A percentile compares a stretch with the other conserved stretches of the same genome.
These are phyloP conservation scores for Populus euphratica DNA, from an alignment of 345 rosid genomes.

Conservation along the genomic window DNA sequence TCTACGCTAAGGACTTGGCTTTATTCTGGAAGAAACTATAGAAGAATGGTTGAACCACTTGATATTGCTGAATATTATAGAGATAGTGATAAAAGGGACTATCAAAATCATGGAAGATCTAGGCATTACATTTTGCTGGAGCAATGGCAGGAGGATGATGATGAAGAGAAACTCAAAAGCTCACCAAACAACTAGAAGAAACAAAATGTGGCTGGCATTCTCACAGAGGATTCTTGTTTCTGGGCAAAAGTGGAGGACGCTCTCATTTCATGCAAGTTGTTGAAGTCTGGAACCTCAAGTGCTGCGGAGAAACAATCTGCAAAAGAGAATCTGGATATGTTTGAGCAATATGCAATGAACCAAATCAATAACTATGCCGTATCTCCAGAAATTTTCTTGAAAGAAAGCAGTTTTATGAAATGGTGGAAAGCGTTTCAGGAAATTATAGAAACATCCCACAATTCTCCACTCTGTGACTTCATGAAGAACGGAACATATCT, in stretches of 20 bases:
- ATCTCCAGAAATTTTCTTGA: slow-evolving; percentile 65
- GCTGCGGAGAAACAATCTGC: not conserved
- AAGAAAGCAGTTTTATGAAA: slow-evolving; percentile 54
- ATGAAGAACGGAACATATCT: slow-evolving; percentile 35
- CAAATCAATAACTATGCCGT: slow-evolving; percentile 37
- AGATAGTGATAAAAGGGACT: slow-evolving; percentile 21
- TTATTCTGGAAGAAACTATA: slow-evolving; percentile 44
- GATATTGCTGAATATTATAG: slow-evolving; percentile 61
- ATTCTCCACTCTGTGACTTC: slow-evolving; percentile 30
- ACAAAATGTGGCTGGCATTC: slow-evolving; percentile 18
- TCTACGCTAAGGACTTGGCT: slow-evolving; percentile 37
- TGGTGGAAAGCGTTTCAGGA: slow-evolving; percentile 57
- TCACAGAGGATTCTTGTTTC: slow-evolving; percentile 67
- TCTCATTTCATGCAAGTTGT: slow-evolving; percentile 17
- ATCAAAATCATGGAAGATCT: slow-evolving; percentile 39
- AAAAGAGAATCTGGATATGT: slow-evolving; percentile 14
- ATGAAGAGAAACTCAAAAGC: not conserved
- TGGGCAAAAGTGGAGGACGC: slow-evolving; percentile 85
- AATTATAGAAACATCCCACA: slow-evolving; percentile 10
- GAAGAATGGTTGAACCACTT: slow-evolving; percentile 74
- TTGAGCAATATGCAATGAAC: slow-evolving; percentile 42
- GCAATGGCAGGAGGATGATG: slow-evolving; percentile 41
- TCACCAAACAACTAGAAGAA: not conserved
- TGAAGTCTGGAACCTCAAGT: slow-evolving; percentile 12
- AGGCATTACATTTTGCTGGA: slow-evolving; percentile 46